These are phyloP conservation scores for Brassica balearica DNA, from an alignment of 441 rosid species.

Conservation along the genomic window DNA sequence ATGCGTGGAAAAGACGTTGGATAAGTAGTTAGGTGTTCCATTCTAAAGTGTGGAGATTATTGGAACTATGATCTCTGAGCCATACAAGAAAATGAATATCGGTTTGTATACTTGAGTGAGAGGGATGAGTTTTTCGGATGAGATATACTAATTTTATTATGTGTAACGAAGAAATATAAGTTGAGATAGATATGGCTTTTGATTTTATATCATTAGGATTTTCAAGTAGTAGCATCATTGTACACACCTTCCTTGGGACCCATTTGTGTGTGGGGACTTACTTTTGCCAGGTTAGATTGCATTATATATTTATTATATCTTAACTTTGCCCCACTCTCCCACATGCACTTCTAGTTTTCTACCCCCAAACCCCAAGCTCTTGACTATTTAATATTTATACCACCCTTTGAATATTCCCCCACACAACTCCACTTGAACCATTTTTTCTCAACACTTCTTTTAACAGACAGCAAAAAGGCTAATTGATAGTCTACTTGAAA, in stretches of 20 bases:
- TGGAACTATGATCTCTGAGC: constrained; percentile 33
- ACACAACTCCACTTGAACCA: constrained; percentile 35
- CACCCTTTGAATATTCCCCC: constrained; percentile 38
- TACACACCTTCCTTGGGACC: constrained; percentile 41
- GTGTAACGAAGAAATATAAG: neutral
- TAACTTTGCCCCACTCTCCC: constrained; percentile 43
- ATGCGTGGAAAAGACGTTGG: neutral
- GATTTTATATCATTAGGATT: constrained; percentile 20
- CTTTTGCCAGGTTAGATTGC: constrained; percentile 41
- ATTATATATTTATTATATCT: constrained; percentile 16
- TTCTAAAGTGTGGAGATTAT: constrained; percentile 28
- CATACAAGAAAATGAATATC: constrained; percentile 27
- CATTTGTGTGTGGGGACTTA: constrained; percentile 40
- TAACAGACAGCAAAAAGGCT: constrained; percentile 13
- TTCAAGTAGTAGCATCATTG: constrained; percentile 41
- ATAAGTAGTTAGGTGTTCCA: constrained; percentile 36
- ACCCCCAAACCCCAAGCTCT: constrained; percentile 17
- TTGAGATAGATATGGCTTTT: constrained; percentile 29
- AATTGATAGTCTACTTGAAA: neutral
- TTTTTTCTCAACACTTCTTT: constrained; percentile 6
- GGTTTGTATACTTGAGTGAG: constrained; percentile 23
- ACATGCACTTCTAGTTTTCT: constrained; percentile 33
- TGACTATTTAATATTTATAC: constrained; percentile 43
- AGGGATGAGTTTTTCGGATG: neutral
- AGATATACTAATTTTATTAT: neutral